phyloP scores from a whole-genome alignment of 768 basidiomycete genomes.

The Termitomyces sp. region DNA sequence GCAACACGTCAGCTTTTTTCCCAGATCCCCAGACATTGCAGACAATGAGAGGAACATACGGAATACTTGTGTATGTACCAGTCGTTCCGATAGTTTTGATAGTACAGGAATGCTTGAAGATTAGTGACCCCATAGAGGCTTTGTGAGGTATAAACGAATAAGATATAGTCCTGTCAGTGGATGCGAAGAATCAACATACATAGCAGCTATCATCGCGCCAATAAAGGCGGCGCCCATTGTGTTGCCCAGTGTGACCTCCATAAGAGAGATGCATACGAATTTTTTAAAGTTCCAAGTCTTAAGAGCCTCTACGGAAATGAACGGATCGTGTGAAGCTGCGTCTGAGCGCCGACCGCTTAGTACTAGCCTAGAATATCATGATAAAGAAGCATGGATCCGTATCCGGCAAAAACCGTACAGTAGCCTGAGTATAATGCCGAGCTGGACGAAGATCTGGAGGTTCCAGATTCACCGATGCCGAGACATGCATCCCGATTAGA shows the following conservation, averaged over 20 bases:
- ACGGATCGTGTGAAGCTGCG: background rate
- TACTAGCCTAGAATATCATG: background rate
- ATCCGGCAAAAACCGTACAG: background rate
- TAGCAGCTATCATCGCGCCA: slow-evolving; percentile 23
- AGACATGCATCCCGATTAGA: too few species aligned
- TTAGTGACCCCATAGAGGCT: slow-evolving; percentile 21
- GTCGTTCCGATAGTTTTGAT: slow-evolving; percentile 21
- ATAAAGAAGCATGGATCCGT: background rate
- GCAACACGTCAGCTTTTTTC: background rate
- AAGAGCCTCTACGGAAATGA: background rate
- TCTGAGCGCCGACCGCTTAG: background rate
- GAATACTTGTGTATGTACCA: slow-evolving; percentile 19
- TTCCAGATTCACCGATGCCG: too few species aligned
- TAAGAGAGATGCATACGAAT: background rate
- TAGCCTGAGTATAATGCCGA: too few species aligned
- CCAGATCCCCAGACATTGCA: background rate
- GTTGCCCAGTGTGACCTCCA: slow-evolving; percentile 20
- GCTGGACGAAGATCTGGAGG: too few species aligned
- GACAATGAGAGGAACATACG: slow-evolving; percentile 9
- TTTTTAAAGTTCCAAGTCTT: background rate
- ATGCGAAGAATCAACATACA: slow-evolving; percentile 19
- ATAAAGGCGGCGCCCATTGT: slow-evolving; percentile 28
- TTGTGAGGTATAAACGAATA: background rate
- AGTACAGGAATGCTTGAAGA: slow-evolving; percentile 24
- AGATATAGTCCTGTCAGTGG: background rate